These are phyloP conservation scores for Hirschioporus abietinus DNA, from an alignment of 768 basidiomycete genomes.

Conservation along the genomic window DNA sequence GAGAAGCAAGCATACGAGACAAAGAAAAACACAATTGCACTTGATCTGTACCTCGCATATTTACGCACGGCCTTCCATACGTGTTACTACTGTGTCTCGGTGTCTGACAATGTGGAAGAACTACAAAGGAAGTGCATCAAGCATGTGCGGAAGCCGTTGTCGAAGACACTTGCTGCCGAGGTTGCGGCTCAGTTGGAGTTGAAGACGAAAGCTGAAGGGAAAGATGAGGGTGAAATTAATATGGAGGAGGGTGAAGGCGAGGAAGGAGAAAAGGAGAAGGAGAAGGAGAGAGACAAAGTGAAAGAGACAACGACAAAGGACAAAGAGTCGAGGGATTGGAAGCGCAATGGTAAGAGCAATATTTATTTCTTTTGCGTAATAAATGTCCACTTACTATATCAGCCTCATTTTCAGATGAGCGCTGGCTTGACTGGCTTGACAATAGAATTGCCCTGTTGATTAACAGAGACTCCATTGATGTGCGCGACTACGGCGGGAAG, in stretches of 20 bases:
- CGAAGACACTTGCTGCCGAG: slow-evolving; percentile 57
- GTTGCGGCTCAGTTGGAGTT: slow-evolving; percentile 42
- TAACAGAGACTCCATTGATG: slow-evolving; percentile 74
- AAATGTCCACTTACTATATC: slow-evolving; percentile 12
- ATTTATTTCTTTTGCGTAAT: slow-evolving; percentile 11
- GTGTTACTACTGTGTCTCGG: slow-evolving; percentile 96
- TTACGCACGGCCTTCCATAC: slow-evolving; percentile 88
- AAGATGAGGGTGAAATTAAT: slow-evolving; percentile 44
- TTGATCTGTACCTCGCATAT: slow-evolving; percentile 93
- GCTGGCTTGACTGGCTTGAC: slow-evolving; percentile 89
- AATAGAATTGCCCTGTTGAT: slow-evolving; percentile 78
- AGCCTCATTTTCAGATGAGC: slow-evolving; percentile 55
- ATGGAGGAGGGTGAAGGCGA: slow-evolving; percentile 31
- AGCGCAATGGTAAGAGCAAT: slow-evolving; percentile 56
- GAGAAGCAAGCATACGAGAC: slow-evolving; percentile 63
- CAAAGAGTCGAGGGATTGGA: slow-evolving; percentile 46
- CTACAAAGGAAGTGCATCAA: slow-evolving; percentile 91
- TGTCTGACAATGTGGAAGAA: slow-evolving; percentile 92
- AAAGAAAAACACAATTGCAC: slow-evolving; percentile 74
- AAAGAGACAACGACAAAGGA: slow-evolving; percentile 23
- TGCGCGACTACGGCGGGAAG: slow-evolving; percentile 85
- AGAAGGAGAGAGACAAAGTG: slow-evolving; percentile 17
- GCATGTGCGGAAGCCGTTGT: slow-evolving; percentile 78
- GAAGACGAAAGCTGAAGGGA: slow-evolving; percentile 23
- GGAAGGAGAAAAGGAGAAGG: slow-evolving; percentile 32